Evolutionary conservation across 768 basidiomycete species (phyloP).

Genomic region (Goffeauzyma gilvescens): DNA sequence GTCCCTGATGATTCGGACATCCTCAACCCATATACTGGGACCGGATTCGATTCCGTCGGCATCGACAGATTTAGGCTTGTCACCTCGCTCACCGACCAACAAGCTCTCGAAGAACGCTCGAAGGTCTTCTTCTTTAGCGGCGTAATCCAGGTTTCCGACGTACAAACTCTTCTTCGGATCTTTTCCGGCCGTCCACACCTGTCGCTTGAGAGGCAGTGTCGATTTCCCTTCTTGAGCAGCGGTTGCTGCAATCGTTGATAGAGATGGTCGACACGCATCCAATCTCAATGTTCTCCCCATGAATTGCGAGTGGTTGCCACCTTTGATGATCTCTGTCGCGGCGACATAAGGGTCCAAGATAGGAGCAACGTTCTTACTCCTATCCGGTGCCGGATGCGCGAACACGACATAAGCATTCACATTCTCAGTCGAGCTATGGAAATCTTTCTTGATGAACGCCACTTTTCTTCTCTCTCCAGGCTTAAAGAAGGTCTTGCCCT

Average conservation of each 20-base stretch:
- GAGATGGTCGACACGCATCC: constrained; percentile 41
- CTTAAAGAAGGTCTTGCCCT: constrained; percentile 46
- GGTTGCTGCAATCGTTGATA: constrained; percentile 19
- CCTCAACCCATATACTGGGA: constrained; percentile 43
- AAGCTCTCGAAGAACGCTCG: constrained; percentile 68
- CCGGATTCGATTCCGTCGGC: constrained; percentile 9
- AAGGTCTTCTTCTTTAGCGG: constrained; percentile 73
- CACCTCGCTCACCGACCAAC: constrained; percentile 50
- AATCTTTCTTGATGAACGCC: constrained; percentile 73
- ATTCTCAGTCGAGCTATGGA: constrained; percentile 56
- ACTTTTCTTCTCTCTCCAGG: constrained; percentile 78
- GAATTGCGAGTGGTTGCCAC: constrained; percentile 52
- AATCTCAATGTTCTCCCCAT: constrained; percentile 61
- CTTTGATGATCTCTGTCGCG: constrained; percentile 41
- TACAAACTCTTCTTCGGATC: constrained; percentile 74
- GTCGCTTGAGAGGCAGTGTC: constrained; percentile 25
- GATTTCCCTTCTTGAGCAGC: constrained; percentile 18
- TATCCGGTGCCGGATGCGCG: constrained; percentile 41
- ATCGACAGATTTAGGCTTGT: constrained; percentile 10
- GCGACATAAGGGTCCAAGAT: constrained; percentile 41
- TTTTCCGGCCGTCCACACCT: constrained; percentile 25
- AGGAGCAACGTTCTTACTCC: constrained; percentile 30
- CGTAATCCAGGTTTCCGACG: constrained; percentile 84
- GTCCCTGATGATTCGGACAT: constrained; percentile 75
- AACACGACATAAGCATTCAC: constrained; percentile 85